Evolutionary conservation across 1,284 basidiomycete genomes (phyloP).

Genomic region (Phlebopus sp.): DNA sequence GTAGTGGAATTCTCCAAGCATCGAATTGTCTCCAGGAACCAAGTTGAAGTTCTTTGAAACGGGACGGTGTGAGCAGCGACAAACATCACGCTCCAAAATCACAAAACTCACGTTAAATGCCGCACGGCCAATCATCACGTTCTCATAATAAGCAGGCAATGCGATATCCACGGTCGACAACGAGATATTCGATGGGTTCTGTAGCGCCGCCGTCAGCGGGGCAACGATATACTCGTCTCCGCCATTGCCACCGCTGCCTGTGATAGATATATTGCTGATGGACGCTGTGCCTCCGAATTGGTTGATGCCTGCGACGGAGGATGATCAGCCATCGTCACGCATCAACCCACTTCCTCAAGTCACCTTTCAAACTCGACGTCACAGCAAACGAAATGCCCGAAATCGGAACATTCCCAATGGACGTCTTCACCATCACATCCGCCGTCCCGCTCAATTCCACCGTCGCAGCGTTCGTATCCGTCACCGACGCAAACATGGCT

Average conservation of each 20-base stretch:
- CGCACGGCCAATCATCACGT: slow-evolving; percentile 53
- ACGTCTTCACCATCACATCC: slow-evolving; percentile 60
- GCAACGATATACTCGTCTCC: slow-evolving; percentile 54
- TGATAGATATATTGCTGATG: slow-evolving; percentile 53
- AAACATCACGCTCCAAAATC: slow-evolving; percentile 2
- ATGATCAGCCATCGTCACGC: background rate
- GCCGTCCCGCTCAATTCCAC: slow-evolving; percentile 58
- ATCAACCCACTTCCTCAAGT: background rate
- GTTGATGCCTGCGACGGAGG: slow-evolving; percentile 42
- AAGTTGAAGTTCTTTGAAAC: slow-evolving; percentile 50
- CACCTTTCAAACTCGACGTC: slow-evolving; percentile 52
- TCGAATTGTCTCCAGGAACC: slow-evolving; percentile 54
- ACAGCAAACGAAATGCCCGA: slow-evolving; percentile 64
- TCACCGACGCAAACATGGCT: slow-evolving; percentile 57
- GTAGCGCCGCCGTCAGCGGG: slow-evolving; percentile 51
- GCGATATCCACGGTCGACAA: slow-evolving; percentile 57
- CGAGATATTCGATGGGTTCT: slow-evolving; percentile 70
- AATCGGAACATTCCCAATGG: slow-evolving; percentile 69
- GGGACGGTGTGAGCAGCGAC: background rate
- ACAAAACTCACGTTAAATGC: slow-evolving; percentile 50
- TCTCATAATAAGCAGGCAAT: slow-evolving; percentile 59
- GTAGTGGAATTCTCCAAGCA: slow-evolving; percentile 66
- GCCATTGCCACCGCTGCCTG: slow-evolving; percentile 58
- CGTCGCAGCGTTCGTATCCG: slow-evolving; percentile 44
- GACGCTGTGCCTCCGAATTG: slow-evolving; percentile 49